A percentile compares a stretch with the other conserved stretches of the same genome.
phyloP scores from a whole-genome alignment of 345 rosid species.

The Salix suchowensis region DNA sequence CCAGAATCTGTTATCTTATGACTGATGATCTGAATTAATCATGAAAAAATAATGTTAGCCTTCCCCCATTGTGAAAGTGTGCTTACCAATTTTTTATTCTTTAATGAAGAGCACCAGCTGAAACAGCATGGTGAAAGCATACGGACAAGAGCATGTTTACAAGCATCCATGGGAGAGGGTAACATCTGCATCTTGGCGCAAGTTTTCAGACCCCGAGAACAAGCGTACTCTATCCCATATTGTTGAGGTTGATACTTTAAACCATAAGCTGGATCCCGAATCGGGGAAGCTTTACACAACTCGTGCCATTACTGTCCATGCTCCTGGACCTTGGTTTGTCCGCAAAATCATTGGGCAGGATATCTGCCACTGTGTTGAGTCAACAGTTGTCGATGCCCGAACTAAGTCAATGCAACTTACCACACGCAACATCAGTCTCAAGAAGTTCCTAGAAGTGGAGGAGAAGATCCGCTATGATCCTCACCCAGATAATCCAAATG shows the following conservation, averaged over 20 bases:
- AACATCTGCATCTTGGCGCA: conserved; percentile 97
- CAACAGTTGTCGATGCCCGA: conserved; percentile 79
- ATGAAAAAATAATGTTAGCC: not conserved
- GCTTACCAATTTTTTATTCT: not conserved
- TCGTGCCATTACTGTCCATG: conserved; percentile 77
- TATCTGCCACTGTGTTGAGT: conserved; percentile 85
- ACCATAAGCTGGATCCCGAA: conserved; percentile 52
- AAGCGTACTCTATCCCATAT: conserved; percentile 74
- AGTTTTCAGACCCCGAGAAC: conserved; percentile 87
- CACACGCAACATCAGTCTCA: conserved; percentile 76
- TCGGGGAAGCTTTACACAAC: conserved; percentile 82
- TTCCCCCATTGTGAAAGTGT: not conserved
- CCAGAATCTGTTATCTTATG: not conserved
- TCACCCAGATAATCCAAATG: conserved; percentile 74
- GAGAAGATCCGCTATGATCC: conserved; percentile 82
- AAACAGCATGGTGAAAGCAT: conserved; percentile 65
- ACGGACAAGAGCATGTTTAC: conserved; percentile 81
- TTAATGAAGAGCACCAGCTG: not conserved
- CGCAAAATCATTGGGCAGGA: conserved; percentile 85
- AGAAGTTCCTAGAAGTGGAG: conserved; percentile 87
- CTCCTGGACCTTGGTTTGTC: conserved; percentile 94
- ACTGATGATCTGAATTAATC: not conserved
- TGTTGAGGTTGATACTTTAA: conserved; percentile 83
- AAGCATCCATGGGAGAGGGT: conserved; percentile 98
- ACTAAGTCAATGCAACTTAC: conserved; percentile 80